Conservation (phyloP, 1,284 basidiomycete species). For the Afroboletus lepidellus region DNA sequence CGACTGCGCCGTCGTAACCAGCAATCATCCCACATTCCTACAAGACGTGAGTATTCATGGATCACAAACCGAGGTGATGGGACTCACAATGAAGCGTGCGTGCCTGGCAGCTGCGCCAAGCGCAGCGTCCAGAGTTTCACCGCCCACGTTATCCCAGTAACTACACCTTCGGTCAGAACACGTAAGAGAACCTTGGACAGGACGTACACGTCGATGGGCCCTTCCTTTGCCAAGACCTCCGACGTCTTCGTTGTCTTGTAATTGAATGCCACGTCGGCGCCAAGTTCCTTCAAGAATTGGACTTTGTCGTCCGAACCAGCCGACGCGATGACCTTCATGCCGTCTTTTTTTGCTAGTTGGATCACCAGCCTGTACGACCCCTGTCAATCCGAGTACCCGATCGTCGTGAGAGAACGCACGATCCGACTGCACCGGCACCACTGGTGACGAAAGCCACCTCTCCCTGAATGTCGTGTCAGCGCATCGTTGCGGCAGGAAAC, state of each 20-base stretch:
- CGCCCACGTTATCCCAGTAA: slow-evolving; percentile 54
- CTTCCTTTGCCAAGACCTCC: slow-evolving; percentile 25
- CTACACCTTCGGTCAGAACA: slow-evolving; percentile 25
- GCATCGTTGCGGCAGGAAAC: not conserved
- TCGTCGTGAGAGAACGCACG: slow-evolving; percentile 6
- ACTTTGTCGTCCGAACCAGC: slow-evolving; percentile 43
- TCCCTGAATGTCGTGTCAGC: slow-evolving; percentile 7
- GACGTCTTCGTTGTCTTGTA: slow-evolving; percentile 35
- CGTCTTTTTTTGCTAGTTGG: slow-evolving; percentile 38
- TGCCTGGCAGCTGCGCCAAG: slow-evolving; percentile 49
- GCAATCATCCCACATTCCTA: slow-evolving; percentile 24
- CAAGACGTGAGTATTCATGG: not conserved
- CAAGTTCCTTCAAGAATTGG: slow-evolving; percentile 36
- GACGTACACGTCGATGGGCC: slow-evolving; percentile 21
- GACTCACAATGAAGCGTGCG: slow-evolving; percentile 45
- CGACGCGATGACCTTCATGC: slow-evolving; percentile 40
- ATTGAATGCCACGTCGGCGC: slow-evolving; percentile 40
- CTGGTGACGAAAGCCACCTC: slow-evolving; percentile 19
- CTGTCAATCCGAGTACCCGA: not conserved
- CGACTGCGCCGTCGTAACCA: not conserved
- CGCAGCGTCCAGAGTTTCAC: slow-evolving; percentile 60
- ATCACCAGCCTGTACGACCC: slow-evolving; percentile 20
- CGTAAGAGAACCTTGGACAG: not conserved
- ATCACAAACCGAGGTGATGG: not conserved
- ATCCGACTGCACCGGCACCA: slow-evolving; percentile 23